phyloP scores from a whole-genome alignment of 2,329 filamentous ascomycete genomes.

The Pezicula neosporulosa region DNA sequence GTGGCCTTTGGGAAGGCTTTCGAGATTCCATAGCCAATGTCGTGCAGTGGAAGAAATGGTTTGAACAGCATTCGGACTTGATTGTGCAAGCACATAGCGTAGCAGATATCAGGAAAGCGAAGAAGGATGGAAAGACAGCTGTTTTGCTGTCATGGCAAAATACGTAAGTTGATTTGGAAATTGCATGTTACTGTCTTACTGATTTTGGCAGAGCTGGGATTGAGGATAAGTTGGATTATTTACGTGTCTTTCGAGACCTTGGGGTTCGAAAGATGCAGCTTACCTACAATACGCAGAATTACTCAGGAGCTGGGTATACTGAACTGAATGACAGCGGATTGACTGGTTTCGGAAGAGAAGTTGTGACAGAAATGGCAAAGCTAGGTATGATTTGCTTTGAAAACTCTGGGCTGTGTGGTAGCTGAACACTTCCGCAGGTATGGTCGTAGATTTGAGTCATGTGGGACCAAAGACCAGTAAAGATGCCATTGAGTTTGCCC shows the following conservation, averaged over 20 bases:
- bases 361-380: conserved; percentile 31
- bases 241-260: conserved; percentile 36
- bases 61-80: conserved; percentile 35
- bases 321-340: conserved; percentile 33
- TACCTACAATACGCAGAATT: conserved; percentile 40
- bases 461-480: conserved; percentile 31
- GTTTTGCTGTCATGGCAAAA: conserved; percentile 38
- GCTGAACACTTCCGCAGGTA: background rate
- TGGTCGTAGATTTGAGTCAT: conserved; percentile 28
- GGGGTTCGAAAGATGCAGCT: conserved; percentile 40
- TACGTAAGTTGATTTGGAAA: conserved; percentile 16
- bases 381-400: conserved; percentile 30
- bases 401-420: background rate
- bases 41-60: conserved; percentile 40
- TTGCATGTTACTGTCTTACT: background rate
- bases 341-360: conserved; percentile 32
- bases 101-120: conserved; percentile 33
- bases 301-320: conserved; percentile 36
- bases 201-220: conserved; percentile 27
- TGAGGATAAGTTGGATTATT: conserved; percentile 34
- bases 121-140: conserved; percentile 32
- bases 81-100: conserved; percentile 35
- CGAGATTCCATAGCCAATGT: conserved; percentile 34
- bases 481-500: conserved; percentile 32
- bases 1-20: conserved; percentile 36